Evolutionary conservation across 495 filamentous ascomycete genomes (phyloP), one percentile per base, ranked within the genome.

Genomic region (Aspergillus cristatus): DNA sequence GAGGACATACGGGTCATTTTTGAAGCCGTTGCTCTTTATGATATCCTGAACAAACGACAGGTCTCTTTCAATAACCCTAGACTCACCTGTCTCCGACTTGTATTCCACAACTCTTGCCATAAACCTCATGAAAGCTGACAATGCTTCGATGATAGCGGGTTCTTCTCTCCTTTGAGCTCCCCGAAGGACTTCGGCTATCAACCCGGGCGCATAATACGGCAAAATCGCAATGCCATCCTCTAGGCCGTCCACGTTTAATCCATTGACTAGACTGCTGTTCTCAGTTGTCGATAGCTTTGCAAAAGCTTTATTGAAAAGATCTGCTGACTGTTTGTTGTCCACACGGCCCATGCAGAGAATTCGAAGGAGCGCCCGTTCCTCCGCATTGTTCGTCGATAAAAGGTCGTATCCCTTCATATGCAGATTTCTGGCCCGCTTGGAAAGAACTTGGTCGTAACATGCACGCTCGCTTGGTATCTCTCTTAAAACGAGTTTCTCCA

Each of bases 371-470:
- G 53, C 50, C 12, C 53, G 41, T 1, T 50, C 46, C 6, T 26
- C 14, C 3, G 32, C 12, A 16, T 30, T 13, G 14, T 35, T 8
- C 2, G 38, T 40, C 7, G 28, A 38, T 1, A 51, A 35, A 3
- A 10, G 6, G 3, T 18, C 12, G 30, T 46, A 50, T 10, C 35
- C 47, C 28, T 37, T 35, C 3, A 32, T 22, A 18, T 6, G 14
- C 12, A 51, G 16, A 1, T 26, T 37, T 8, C 22, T 1, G 11
- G 14, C 32, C 7, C 48, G 45, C n/a, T 44, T 22, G 6, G 3
- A 5, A n/a, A 53, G 35, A 7, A 53, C 38, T 26, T 35, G 31
- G 28, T 65, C 52, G 31, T 65, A 67, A 5, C 53, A 56, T 16
- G 24, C 46, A 8, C 47, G 50, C 1, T 47, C 28, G 7, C 38